These are phyloP conservation scores for Phytophthora sojae DNA, from an alignment of 352 stramenopile species.

Conservation along the genomic window DNA sequence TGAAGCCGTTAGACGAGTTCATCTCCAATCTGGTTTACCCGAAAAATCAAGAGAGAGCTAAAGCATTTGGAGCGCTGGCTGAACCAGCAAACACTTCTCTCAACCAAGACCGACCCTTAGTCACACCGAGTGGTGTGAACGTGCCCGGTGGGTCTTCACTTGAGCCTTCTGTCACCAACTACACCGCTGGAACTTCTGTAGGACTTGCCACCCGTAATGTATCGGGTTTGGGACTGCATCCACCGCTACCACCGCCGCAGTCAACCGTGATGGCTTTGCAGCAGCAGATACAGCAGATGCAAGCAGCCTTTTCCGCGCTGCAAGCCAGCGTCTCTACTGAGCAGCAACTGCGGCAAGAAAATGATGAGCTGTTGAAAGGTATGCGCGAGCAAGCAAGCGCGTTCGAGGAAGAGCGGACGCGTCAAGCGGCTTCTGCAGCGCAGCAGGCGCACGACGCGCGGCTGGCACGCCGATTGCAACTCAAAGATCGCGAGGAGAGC, in stretches of 20 bases:
- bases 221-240: background rate
- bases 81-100: background rate
- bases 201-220: too few species aligned
- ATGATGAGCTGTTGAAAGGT: slow-evolving; percentile 1
- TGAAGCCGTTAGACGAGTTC: slow-evolving; percentile 19
- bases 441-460: slow-evolving; percentile 12
- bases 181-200: background rate
- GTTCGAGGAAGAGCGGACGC: slow-evolving; percentile 12
- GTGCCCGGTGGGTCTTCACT: background rate
- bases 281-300: slow-evolving; percentile 20
- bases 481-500: slow-evolving; percentile 13
- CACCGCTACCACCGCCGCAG: background rate
- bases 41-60: background rate
- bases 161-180: background rate
- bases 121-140: background rate
- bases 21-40: slow-evolving; percentile 7
- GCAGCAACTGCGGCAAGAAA: slow-evolving; percentile 8
- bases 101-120: background rate
- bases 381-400: slow-evolving; percentile 9
- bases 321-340: slow-evolving; percentile 4
- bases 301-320: slow-evolving; percentile 6
- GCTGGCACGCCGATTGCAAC: slow-evolving; percentile 6
- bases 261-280: slow-evolving; percentile 4
- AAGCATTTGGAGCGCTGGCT: background rate
- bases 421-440: background rate